Evolutionary conservation across 306 rosid genomes (phyloP), one percentile per base, ranked within the genome.

Genomic region (Fragaria vesca): DNA sequence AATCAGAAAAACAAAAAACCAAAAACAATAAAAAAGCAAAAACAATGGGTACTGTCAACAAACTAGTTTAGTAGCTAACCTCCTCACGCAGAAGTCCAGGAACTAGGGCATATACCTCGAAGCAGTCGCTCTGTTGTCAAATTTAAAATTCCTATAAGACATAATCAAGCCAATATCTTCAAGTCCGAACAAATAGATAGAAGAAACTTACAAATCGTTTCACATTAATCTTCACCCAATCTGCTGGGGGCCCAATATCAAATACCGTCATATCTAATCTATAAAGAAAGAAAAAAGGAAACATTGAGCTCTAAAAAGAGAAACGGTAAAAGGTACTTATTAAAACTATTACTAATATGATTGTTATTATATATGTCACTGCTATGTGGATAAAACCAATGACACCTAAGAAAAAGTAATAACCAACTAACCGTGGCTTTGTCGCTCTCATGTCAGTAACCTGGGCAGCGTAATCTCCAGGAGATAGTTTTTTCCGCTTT

Each of bases 61-160:
- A 58, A 74, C 58, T 62, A 62, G 15, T 62, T 61, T 17, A 46
- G 38, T 36, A 47, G 65, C 69, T 61, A 70, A 91, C 96, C 96
- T 91, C 96, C 83, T 91, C 96, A 38, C 93, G 90, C 51, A 88
- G 88, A 80, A 91, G 93, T 51, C 96, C 96, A 65, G 96, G 96
- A 87, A 91, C 93, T 75, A 91, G 71, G 72, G 93, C 96, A 73
- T 85, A 91, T 71, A 91, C 85, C 84, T 91, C 96, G 60, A 87
- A 91, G 82, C 93, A 87, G 85, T 91, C 93, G 40, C 81, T 84
- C 96, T 90, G 87, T 52, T 20, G 61, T 47, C 61, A 46, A 18
- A n/a, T 43, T 45, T 75, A 18, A 12, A 73, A 20, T 9, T 46
- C 15, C 63, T 6, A 62, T 30, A 5, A 62, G 71, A 75, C 26